Evolutionary conservation across 768 basidiomycete genomes (phyloP).

Genomic region (Cubamyces lactineus): DNA sequence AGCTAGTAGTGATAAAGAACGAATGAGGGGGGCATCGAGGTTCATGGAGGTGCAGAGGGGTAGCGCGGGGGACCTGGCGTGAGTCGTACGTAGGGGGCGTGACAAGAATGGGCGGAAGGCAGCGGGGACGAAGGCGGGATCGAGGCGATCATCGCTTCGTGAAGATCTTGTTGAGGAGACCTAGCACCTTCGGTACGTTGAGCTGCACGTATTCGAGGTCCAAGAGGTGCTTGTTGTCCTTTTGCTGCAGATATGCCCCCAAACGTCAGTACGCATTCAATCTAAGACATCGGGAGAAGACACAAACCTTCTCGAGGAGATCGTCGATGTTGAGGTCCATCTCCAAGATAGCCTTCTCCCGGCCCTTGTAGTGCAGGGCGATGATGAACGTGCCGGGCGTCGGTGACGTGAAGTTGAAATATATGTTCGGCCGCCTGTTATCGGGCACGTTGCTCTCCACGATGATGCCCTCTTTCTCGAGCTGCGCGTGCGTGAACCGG

Average conservation of each 20-base stretch:
- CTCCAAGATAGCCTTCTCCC: conserved; percentile 98
- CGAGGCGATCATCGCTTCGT: conserved; percentile 67
- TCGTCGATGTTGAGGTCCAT: conserved; percentile 99
- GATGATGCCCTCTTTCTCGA: conserved; percentile 99
- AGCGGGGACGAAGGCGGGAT: not conserved
- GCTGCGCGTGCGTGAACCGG: conserved; percentile 95
- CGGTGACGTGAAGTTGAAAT: conserved; percentile 98
- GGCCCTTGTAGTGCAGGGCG: conserved; percentile 96
- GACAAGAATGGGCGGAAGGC: not conserved
- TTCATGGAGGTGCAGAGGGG: conserved; percentile 14
- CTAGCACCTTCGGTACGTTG: conserved; percentile 94
- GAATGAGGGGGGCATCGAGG: conserved; percentile 4
- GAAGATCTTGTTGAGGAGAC: conserved; percentile 92
- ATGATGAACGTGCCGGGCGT: conserved; percentile 99
- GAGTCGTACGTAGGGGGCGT: conserved; percentile 6
- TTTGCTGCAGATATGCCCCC: conserved; percentile 69
- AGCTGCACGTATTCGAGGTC: conserved; percentile 98
- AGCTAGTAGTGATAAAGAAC: conserved; percentile 10
- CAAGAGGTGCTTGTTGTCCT: conserved; percentile 95
- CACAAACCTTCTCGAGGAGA: conserved; percentile 87
- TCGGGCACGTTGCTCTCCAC: conserved; percentile 99
- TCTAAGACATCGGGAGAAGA: not conserved
- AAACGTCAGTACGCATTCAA: conserved; percentile 4
- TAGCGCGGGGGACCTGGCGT: conserved; percentile 15
- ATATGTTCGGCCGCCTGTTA: conserved; percentile 95